Conservation (phyloP, 192 early-diverging fungal genomes). For the Glomus cerebriforme region DNA sequence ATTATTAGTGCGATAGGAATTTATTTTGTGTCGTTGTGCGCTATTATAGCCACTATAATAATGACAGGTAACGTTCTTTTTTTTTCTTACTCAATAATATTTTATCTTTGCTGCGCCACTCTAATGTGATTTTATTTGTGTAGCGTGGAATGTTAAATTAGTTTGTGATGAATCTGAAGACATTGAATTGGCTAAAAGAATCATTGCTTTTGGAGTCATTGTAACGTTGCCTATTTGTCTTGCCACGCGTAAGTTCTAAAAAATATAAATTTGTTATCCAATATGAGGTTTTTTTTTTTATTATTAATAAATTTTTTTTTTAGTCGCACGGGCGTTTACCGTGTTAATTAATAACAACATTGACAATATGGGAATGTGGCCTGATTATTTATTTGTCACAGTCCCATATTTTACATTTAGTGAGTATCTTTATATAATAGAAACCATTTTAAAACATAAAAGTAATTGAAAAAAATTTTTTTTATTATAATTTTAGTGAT, state of each 20-base stretch:
- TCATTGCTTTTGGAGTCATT: conserved; percentile 2
- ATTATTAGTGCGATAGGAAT: background rate
- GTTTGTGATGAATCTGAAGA: background rate
- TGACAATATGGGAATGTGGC: background rate
- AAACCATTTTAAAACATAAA: background rate
- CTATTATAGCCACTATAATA: background rate
- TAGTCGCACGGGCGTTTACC: background rate
- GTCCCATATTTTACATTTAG: background rate
- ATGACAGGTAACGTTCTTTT: background rate
- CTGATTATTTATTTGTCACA: background rate
- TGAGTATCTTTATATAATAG: background rate
- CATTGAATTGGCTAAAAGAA: background rate
- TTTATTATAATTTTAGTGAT: background rate
- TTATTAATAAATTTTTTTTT: background rate
- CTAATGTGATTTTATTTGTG: background rate
- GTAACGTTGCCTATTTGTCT: background rate
- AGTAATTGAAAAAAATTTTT: background rate
- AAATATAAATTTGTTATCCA: background rate
- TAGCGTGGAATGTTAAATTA: background rate
- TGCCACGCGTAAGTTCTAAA: background rate
- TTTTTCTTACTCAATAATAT: no score
- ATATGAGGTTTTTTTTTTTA: background rate
- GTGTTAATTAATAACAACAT: background rate
- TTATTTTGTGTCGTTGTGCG: background rate
- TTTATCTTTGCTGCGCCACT: background rate